Base-by-base conservation (phyloP, 371 early-diverging fungal genomes). In the Batrachochytrium dendrobatidis region DNA sequence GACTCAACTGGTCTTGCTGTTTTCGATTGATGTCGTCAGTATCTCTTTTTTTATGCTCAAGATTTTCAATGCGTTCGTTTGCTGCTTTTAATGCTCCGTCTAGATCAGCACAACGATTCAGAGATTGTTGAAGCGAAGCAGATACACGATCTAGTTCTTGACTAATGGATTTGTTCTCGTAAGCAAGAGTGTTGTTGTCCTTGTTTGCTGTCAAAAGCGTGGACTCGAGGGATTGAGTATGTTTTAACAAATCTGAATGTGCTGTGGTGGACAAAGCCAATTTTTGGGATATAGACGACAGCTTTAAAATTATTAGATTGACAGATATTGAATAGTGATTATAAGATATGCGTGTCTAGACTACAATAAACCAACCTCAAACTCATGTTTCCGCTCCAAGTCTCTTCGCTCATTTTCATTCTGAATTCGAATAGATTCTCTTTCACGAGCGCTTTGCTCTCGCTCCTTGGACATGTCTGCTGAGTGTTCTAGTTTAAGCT, bases 401-500 rank as follows among this genome's bases (percentile, higher is more conserved):
- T 60, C 58, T 0, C 56, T 34, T 49, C 55, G 50, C 44, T 70
- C 62, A 18, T 48, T 29, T 50, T 73, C 77, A 15, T 39, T 20
- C 33, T 34, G 32, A 2, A 30, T 29, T n/a, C 67, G 58, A n/a
- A 63, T 58, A 5, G 46, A 44, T 20, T 71, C 72, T 31, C 59
- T 53, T 43, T 69, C 71, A 20, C 51, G 30, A 4, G 55, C 20
- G 31, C 33, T 22, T 3, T 34, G n/a, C 22, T 68, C 76, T 48
- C 62, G 58, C 53, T 77, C 75, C 10, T 52, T 8, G 4, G 70
- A 55, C 10, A 71, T 12, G 34, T 74, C 64, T 35, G 67, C 66
- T 2, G 66, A 59, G 57, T 67, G 71, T 24, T 34, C 31, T 33
- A 67, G 51, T 39, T 63, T 34, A 29, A 74, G 61, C 17, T 33